Conservation (phyloP, 2,329 filamentous ascomycete genomes). For the Paradendryphiella salina region DNA sequence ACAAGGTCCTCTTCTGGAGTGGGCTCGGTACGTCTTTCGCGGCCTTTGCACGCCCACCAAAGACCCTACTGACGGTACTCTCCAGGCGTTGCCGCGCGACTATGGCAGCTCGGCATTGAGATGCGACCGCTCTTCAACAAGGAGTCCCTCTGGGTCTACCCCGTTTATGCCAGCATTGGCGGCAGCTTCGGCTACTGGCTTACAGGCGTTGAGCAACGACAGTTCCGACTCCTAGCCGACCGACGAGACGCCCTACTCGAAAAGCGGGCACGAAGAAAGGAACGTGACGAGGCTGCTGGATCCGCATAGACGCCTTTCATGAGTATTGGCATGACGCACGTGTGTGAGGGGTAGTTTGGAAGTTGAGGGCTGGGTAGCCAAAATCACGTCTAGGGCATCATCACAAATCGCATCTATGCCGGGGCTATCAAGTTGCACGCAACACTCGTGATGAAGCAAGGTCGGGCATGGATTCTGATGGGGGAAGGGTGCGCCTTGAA, state of each 20-base stretch:
- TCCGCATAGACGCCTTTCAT: not conserved
- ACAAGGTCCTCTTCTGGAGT: conserved; percentile 76
- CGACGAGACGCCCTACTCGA: conserved; percentile 81
- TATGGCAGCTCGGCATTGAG: conserved; percentile 98
- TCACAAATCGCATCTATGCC: conserved; percentile 6
- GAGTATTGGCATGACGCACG: not conserved
- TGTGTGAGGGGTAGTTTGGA: conserved; percentile 6
- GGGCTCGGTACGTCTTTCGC: conserved; percentile 76
- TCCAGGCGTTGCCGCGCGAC: conserved; percentile 82
- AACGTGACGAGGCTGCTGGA: conserved; percentile 57
- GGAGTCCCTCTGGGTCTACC: conserved; percentile 86
- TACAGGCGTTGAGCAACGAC: conserved; percentile 82
- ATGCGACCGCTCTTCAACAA: conserved; percentile 93
- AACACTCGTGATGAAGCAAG: conserved; percentile 4
- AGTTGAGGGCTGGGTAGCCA: not conserved
- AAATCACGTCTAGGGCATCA: not conserved
- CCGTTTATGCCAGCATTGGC: conserved; percentile 80
- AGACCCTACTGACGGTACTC: conserved; percentile 25
- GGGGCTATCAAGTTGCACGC: conserved; percentile 8
- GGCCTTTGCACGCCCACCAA: conserved; percentile 16
- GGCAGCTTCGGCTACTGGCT: conserved; percentile 97
- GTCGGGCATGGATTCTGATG: conserved; percentile 1
- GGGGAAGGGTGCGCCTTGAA: conserved; percentile 15
- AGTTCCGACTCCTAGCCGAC: conserved; percentile 74
- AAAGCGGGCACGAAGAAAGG: conserved; percentile 80